Percentiles rank a stretch among this genome's conserved stretches.
These are phyloP conservation scores for Hymenoscyphus fraxineus DNA, from an alignment of 2,329 filamentous ascomycete species.

Conservation along the genomic window DNA sequence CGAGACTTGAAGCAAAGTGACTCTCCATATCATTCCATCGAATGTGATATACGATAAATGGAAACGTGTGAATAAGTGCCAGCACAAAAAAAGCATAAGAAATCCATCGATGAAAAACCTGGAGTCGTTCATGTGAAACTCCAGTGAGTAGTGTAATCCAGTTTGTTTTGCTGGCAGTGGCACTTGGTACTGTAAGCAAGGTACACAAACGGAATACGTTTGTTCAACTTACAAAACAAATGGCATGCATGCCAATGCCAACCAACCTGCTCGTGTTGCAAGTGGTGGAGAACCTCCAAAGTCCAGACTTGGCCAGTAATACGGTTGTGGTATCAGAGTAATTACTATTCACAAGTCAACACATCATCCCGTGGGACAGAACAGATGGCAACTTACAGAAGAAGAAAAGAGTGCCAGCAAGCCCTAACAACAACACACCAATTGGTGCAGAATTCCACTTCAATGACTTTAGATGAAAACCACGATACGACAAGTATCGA, in stretches of 20 bases:
- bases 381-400: constrained; percentile 9
- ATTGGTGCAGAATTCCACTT: constrained; percentile 16
- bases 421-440: constrained; percentile 16
- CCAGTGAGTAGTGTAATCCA: constrained; percentile 76
- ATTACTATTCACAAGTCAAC: constrained; percentile 10
- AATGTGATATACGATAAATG: constrained; percentile 82
- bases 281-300: constrained; percentile 73
- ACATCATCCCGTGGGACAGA: neutral
- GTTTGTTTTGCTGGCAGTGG: constrained; percentile 64
- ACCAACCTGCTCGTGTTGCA: constrained; percentile 82
- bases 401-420: constrained; percentile 17
- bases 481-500: constrained; percentile 15
- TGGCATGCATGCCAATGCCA: constrained; percentile 81
- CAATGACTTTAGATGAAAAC: constrained; percentile 13
- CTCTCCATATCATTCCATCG: constrained; percentile 75
- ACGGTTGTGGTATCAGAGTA: constrained; percentile 18
- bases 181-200: constrained; percentile 60
- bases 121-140: constrained; percentile 83
- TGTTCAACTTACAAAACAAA: constrained; percentile 36
- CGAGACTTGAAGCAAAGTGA: constrained; percentile 56
- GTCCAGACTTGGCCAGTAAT: constrained; percentile 22
- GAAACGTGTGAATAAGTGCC: constrained; percentile 76
- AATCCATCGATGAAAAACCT: constrained; percentile 86
- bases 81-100: constrained; percentile 79
- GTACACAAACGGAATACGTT: neutral